phyloP scores from a whole-genome alignment of 106 monocot genomes.

The Dendrobium chrysotoxum region DNA sequence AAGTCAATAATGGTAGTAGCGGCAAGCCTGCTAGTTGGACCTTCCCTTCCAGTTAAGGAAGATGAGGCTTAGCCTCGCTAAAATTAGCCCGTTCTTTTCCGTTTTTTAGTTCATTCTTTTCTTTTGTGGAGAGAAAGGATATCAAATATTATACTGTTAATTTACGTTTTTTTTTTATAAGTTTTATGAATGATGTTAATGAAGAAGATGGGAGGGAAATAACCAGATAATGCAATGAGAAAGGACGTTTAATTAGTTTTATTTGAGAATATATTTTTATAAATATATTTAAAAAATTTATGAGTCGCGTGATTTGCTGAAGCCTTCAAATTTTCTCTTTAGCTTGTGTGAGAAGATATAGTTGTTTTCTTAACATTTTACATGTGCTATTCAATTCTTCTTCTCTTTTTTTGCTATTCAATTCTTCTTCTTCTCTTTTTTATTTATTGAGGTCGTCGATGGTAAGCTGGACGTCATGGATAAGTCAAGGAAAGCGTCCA shows the following conservation, averaged over 20 bases:
- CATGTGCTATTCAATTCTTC: too few species aligned
- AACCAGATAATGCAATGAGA: too few species aligned
- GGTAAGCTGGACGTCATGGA: background rate
- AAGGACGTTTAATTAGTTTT: too few species aligned
- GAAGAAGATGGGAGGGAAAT: too few species aligned
- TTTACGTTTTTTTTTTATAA: background rate
- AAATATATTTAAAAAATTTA: too few species aligned
- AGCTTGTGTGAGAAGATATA: too few species aligned
- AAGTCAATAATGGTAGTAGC: background rate
- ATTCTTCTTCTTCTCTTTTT: too few species aligned
- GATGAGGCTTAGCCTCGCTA: background rate
- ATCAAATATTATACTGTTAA: background rate
- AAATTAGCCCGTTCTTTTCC: background rate
- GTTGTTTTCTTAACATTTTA: too few species aligned
- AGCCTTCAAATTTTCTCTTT: too few species aligned
- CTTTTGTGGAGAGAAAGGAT: background rate
- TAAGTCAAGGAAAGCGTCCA: slow-evolving; percentile 16
- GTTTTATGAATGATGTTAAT: background rate
- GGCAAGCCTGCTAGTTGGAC: background rate
- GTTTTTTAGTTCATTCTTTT: slow-evolving; percentile 7
- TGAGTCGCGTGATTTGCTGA: too few species aligned
- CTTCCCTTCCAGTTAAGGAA: slow-evolving; percentile 2
- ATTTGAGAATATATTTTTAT: too few species aligned
- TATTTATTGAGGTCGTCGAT: background rate
- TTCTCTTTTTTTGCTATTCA: too few species aligned